Evolutionary conservation across 495 filamentous ascomycete species (phyloP).

Genomic region (Chaetomium fimeti): DNA sequence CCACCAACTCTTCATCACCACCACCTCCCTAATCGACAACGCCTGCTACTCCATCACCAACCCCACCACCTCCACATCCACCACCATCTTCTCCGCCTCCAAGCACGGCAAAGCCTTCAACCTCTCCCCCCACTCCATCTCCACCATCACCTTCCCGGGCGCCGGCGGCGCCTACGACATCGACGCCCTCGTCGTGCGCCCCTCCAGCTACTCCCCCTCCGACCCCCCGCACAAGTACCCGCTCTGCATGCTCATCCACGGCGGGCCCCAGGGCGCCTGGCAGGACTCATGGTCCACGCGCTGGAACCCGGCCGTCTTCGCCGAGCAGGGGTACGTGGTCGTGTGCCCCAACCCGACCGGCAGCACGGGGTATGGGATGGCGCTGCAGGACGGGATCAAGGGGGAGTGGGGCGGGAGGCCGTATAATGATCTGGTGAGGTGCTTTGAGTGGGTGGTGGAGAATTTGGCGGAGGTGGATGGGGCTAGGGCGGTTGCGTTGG

Average conservation of each 20-base stretch:
- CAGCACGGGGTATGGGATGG: constrained; percentile 80
- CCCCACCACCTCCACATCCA: constrained; percentile 44
- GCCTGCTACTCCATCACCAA: constrained; percentile 63
- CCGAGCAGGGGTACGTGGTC: constrained; percentile 87
- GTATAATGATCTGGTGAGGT: constrained; percentile 77
- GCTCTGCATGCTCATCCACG: constrained; percentile 80
- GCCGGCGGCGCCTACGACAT: constrained; percentile 53
- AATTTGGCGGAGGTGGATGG: constrained; percentile 76
- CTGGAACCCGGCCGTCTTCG: constrained; percentile 90
- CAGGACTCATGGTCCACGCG: constrained; percentile 78
- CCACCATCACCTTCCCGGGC: constrained; percentile 68
- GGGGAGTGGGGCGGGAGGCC: constrained; percentile 76
- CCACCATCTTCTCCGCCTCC: constrained; percentile 62
- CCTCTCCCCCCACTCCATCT: constrained; percentile 58
- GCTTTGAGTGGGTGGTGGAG: constrained; percentile 72
- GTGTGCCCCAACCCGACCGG: constrained; percentile 88
- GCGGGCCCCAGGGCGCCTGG: constrained; percentile 86
- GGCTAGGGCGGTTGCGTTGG: constrained; percentile 71
- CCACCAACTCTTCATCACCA: constrained; percentile 60
- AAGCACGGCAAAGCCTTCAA: constrained; percentile 69
- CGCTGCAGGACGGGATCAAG: constrained; percentile 71
- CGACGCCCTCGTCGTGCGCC: constrained; percentile 81
- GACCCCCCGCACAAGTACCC: constrained; percentile 63
- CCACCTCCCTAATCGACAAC: constrained; percentile 66
- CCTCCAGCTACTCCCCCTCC: constrained; percentile 68